Evolutionary conservation across 192 early-diverging fungal genomes (phyloP).

Genomic region (Pilobolus umbonatus): DNA sequence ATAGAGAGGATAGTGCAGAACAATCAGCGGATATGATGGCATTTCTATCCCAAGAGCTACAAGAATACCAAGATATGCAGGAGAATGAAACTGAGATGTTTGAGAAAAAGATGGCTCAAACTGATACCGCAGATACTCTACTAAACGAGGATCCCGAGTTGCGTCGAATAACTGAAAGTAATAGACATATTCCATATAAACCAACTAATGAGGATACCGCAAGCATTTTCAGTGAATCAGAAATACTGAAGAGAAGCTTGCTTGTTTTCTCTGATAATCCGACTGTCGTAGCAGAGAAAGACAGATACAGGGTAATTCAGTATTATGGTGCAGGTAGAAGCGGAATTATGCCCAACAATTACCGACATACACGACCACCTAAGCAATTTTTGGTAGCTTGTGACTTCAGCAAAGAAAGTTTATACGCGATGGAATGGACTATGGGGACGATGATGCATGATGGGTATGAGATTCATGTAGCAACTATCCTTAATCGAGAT

Average conservation of each 20-base stretch:
- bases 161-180: constrained; percentile 22
- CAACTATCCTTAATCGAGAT: constrained; percentile 43
- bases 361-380: constrained; percentile 1
- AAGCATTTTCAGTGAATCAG: background rate
- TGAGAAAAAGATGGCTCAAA: background rate
- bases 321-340: constrained; percentile 22
- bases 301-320: constrained; percentile 7
- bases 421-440: constrained; percentile 50
- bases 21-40: constrained; percentile 3
- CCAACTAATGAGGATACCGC: background rate
- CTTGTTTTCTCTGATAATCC: constrained; percentile 22
- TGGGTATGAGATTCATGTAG: constrained; percentile 43
- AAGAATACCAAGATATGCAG: background rate
- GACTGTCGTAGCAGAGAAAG: background rate
- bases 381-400: constrained; percentile 41
- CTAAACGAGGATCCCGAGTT: constrained; percentile 14
- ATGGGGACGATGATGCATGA: constrained; percentile 45
- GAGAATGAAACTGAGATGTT: background rate
- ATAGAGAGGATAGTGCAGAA: background rate
- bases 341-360: background rate
- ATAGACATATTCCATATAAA: constrained; percentile 21
- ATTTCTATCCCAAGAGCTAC: constrained; percentile 14
- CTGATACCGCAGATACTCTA: background rate
- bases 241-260: background rate
- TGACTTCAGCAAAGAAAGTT: constrained; percentile 48